A percentile compares a stretch with the other conserved stretches of the same genome.
phyloP scores from a whole-genome alignment of 2,329 filamentous ascomycete genomes.

The Diaporthe caulivora region DNA sequence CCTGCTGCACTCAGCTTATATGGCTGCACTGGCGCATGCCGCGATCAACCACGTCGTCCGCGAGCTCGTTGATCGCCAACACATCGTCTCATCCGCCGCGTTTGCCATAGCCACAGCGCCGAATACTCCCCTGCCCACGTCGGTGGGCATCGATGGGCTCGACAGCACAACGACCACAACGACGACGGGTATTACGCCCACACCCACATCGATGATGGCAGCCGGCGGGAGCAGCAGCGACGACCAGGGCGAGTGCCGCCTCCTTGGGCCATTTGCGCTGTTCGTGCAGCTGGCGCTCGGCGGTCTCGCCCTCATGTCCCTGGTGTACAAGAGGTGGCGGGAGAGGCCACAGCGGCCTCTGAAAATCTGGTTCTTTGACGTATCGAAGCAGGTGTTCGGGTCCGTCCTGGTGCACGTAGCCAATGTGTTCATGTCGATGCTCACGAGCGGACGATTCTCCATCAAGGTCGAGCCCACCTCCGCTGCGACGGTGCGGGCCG shows the following conservation, averaged over 20 bases:
- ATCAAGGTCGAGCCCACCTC: slow-evolving; percentile 67
- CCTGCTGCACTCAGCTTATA: background rate
- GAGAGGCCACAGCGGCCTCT: slow-evolving; percentile 92
- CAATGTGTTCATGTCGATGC: slow-evolving; percentile 96
- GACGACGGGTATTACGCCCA: slow-evolving; percentile 21
- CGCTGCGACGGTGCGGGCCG: slow-evolving; percentile 46
- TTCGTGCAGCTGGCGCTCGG: slow-evolving; percentile 91
- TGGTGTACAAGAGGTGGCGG: slow-evolving; percentile 94
- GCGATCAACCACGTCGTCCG: slow-evolving; percentile 23
- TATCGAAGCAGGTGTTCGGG: slow-evolving; percentile 96
- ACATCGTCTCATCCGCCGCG: slow-evolving; percentile 23
- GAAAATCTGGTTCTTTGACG: slow-evolving; percentile 98
- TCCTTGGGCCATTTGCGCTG: slow-evolving; percentile 92
- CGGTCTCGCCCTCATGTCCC: slow-evolving; percentile 81
- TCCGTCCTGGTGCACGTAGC: slow-evolving; percentile 91
- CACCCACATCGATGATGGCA: slow-evolving; percentile 24
- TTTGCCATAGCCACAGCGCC: slow-evolving; percentile 37
- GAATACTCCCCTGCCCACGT: slow-evolving; percentile 20
- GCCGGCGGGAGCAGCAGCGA: slow-evolving; percentile 52
- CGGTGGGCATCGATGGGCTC: slow-evolving; percentile 19
- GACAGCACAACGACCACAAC: slow-evolving; percentile 22
- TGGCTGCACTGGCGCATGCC: slow-evolving; percentile 27
- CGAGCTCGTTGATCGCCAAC: slow-evolving; percentile 20
- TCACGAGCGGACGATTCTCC: slow-evolving; percentile 87
- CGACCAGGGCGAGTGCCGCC: slow-evolving; percentile 81